Evolutionary conservation across 805 yeast species (phyloP).

Genomic region (Lipomyces oligophaga): DNA sequence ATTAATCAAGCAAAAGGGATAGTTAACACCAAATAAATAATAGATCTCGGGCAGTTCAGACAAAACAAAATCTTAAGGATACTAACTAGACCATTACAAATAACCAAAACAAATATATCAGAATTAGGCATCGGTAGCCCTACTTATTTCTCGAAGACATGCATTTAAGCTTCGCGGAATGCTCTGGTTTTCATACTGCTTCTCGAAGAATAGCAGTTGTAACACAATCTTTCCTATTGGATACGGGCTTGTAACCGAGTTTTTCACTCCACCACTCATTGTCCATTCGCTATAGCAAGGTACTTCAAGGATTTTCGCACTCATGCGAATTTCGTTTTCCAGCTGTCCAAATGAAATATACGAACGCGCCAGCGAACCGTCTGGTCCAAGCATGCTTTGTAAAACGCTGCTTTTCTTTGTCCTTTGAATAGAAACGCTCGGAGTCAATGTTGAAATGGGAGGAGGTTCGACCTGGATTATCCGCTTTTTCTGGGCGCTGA

Average conservation of each 20-base stretch:
- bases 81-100: too few species aligned
- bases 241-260: constrained; percentile 46
- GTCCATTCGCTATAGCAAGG: constrained; percentile 85
- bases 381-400: constrained; percentile 64
- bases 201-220: constrained; percentile 65
- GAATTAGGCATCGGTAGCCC: too few species aligned
- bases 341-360: constrained; percentile 60
- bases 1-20: too few species aligned
- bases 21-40: not conserved
- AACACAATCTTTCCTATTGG: constrained; percentile 63
- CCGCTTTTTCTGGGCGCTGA: constrained; percentile 18
- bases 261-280: constrained; percentile 2
- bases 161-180: constrained; percentile 64
- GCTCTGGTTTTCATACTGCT: constrained; percentile 55
- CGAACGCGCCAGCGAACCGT: constrained; percentile 85
- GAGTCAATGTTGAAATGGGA: not conserved
- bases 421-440: constrained; percentile 33
- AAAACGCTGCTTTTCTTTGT: constrained; percentile 36
- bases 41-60: not conserved
- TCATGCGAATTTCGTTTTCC: constrained; percentile 54
- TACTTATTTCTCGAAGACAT: too few species aligned
- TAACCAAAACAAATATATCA: too few species aligned
- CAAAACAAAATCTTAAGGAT: too few species aligned
- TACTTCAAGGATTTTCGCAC: constrained; percentile 49
- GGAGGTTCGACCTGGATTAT: constrained; percentile 30